A percentile compares a stretch with the other conserved stretches of the same genome.
phyloP scores from a whole-genome alignment of 139 green algal genomes.

The Edaphochlamys debaryana region DNA sequence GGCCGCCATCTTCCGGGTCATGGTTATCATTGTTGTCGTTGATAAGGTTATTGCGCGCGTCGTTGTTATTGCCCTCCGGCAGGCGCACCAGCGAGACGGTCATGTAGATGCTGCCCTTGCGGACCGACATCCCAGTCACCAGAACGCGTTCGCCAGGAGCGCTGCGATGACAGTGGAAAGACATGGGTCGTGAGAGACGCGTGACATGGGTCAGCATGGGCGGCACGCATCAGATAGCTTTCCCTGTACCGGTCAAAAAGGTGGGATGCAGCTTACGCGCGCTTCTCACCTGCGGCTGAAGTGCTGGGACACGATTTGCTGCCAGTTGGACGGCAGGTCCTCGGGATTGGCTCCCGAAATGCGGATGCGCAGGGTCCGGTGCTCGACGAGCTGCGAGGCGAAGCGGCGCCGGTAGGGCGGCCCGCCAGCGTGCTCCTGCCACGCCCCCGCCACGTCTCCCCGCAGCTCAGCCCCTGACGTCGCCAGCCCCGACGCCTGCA shows the following conservation, averaged over 20 bases:
- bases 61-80: background rate
- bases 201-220: background rate
- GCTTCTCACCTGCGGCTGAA: slow-evolving; percentile 2
- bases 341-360: slow-evolving; percentile 9
- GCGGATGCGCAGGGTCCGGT: background rate
- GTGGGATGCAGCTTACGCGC: background rate
- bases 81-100: slow-evolving; percentile 13
- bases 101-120: slow-evolving; percentile 28
- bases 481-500: background rate
- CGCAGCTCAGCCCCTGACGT: background rate
- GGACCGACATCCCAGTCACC: background rate
- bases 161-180: background rate
- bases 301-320: background rate
- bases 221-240: background rate
- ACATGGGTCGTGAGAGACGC: background rate
- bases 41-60: no score
- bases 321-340: slow-evolving; percentile 5
- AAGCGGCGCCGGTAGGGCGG: no score
- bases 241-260: no score
- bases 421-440: no score
- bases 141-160: background rate
- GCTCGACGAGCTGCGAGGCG: background rate
- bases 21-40: no score
- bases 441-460: background rate
- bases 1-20: no score